Evolutionary conservation across 306 rosid genomes (phyloP), one percentile per base, ranked within the genome.

Genomic region (Phaseolus lunatus): DNA sequence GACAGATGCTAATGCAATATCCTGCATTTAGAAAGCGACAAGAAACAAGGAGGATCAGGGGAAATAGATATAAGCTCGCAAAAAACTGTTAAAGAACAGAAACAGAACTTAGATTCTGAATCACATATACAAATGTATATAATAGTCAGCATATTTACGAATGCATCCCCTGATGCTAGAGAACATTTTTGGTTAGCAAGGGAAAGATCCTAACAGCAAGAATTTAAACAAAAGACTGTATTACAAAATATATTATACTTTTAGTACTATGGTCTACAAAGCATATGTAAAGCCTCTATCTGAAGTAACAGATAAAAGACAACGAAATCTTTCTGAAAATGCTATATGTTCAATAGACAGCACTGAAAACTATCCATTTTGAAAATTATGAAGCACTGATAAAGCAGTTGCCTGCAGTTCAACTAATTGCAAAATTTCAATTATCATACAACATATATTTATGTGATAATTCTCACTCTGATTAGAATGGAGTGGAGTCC

Each of bases 1-100:
- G 78, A 96, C 97, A 59, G 97, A 96, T 19, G 99, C 97, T 79
- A 96, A 62, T 41, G 96, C 98, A 24, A 96, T 87, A 78, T 96
- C 99, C 99, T 96, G 79, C 57, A 82, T 62, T 45, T 26, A 78
- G 57, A 85, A 11, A 81, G 33, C 65, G 6, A 47, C 63, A 86
- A 78, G 2, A 20, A 77, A 81, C 3, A 45, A 58, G 8, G 16
- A 19, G 47, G 52, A 29, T 53, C 67, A 52, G 47, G 48, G 10
- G 2, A 35, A 54, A 47, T 23, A 20, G 66, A 27, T 68, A 18
- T 67, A 49, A 19, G 20, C 37, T 48, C 3, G 5, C 10, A 49
- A 43, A 49, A 43, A 49, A 66, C 35, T 45, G 39, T 14, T 2
- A 20, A 39, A 22, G 33, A 35, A 23, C 15, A 62, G 41, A 67